Base-by-base conservation (phyloP, 2,329 filamentous ascomycete species). In the Helicocarpus griseus region DNA sequence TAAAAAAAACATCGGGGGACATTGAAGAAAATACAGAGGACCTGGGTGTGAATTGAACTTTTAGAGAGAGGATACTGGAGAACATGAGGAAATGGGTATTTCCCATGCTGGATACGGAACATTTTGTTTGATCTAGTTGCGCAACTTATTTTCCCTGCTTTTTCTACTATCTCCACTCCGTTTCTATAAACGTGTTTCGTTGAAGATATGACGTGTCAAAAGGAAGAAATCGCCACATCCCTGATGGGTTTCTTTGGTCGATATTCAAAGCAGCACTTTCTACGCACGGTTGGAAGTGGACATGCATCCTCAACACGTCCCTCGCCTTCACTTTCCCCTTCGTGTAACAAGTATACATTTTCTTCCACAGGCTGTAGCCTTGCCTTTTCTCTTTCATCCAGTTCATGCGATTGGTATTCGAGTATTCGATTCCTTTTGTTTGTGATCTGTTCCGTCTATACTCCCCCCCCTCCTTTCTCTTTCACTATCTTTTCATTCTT, bases 41-140 rank as follows among this genome's bases (percentile, higher is more conserved):
- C 33, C 33, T 45, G 22, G 24, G 17, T 45, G 41, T 35, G 31
- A 21, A 35, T 24, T 13, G 5, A 36, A 35, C 22, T 19, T 31
- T 47, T 47, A 26, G 36, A 47, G 44, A 36, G 21, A 22, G 31
- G 29, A 47, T 36, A 47, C 36, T 36, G 44, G 44, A 47, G 44
- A 47, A 47, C 19, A 47, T 47, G 33, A 31, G 44, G 29, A 47
- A 24, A 13, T 36, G 28, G 43, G 21, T 14, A 22, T 19, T 46
- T 46, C 21, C 11, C 8, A 33, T 17, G 13, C 24, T 28, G 21
- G 21, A 35, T 36, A 24, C 13, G 29, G 31, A 36, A 29, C 29
- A 26, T 13, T n/a, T 47, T 47, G 28, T 28, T 36, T 36, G 14
- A n/a, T 31, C 7, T 19, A 11, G 17, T 11, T 33, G 17, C 22